Evolutionary conservation across 129 eudicot species (phyloP), one percentile per base, ranked within the genome.

Genomic region (Solidago caesia): DNA sequence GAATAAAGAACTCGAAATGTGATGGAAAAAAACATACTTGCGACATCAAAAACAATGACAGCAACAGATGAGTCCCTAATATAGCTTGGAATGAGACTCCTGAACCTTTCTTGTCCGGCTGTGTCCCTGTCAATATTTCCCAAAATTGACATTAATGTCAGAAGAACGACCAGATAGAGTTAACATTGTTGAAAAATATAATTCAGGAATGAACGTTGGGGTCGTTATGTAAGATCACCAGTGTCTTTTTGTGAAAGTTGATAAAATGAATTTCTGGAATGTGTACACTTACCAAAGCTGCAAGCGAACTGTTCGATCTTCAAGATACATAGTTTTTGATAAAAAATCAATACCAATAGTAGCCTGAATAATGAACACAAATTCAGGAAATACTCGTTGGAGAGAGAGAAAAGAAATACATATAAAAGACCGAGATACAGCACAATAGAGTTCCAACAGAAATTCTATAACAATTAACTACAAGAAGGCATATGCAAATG

Each of bases 291-390:
- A 83, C 96, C 92, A 90, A 43, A 90, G 87, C 81, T 90, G 92
- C 83, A 90, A 72, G 67, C 96, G 90, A 74, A 90, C 96, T 56
- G 96, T 90, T 68, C 91, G 90, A 75, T 90, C 96, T 84, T 90
- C 96, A n/a, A 90, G 96, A 79, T 90, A 90, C 96, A 90, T 90
- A n/a, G 96, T 89, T 76, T 87, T 87, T 68, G 96, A 89, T 51
- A 89, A 63, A 55, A 89, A 89, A 78, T 90, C 96, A 77, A 87
- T 90, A 48, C 96, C 96, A 77, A 90, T 90, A 16, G 96, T 90
- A 75, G 96, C 96, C 96, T 90, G 85, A 29, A 78, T 43, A 52
- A 49, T 44, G 63, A 67, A 65, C 71, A 59, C n/a, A 46, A 75
- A 44, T 49, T 56, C 46, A 79, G 15, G 48, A 41, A 41, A 73